Conservation (phyloP, 129 eudicot genomes). For the Deinandra increscens region DNA sequence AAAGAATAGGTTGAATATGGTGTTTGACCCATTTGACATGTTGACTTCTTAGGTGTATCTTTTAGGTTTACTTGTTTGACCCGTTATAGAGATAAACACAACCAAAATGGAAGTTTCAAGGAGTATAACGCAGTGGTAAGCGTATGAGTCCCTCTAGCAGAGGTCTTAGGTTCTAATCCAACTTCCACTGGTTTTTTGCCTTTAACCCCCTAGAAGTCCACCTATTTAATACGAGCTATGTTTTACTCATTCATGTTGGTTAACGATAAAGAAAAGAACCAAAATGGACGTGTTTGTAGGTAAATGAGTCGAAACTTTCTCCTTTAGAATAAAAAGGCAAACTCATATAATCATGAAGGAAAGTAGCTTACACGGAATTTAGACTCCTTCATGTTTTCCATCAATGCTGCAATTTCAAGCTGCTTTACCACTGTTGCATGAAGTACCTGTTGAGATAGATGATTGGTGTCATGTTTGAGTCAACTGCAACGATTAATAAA, state of each 20-base stretch:
- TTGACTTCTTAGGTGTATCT: background rate
- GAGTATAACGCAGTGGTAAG: too few relatives aligned
- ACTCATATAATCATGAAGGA: background rate
- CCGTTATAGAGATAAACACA: background rate
- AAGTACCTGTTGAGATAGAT: conserved; percentile 46
- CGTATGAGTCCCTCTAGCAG: too few relatives aligned
- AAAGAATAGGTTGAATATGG: background rate
- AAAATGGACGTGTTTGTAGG: background rate
- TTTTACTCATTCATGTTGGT: too few relatives aligned
- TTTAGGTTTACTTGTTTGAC: background rate
- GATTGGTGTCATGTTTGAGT: background rate
- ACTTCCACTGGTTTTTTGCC: too few relatives aligned
- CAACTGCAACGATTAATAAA: background rate
- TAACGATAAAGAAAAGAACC: background rate
- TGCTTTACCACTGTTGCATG: conserved; percentile 75
- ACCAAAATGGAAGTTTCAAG: background rate
- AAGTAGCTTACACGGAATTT: conserved; percentile 51
- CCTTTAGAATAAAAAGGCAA: background rate
- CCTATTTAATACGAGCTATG: too few relatives aligned
- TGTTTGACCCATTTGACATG: background rate
- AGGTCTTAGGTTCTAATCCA: too few relatives aligned
- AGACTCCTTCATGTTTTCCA: conserved; percentile 56
- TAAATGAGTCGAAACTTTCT: background rate
- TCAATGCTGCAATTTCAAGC: conserved; percentile 50
- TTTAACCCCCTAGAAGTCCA: too few relatives aligned